Percentiles rank a stretch among this genome's conserved stretches.
These are phyloP conservation scores for Teratosphaeria viscida DNA, from an alignment of 2,329 filamentous ascomycete species.

Conservation along the genomic window DNA sequence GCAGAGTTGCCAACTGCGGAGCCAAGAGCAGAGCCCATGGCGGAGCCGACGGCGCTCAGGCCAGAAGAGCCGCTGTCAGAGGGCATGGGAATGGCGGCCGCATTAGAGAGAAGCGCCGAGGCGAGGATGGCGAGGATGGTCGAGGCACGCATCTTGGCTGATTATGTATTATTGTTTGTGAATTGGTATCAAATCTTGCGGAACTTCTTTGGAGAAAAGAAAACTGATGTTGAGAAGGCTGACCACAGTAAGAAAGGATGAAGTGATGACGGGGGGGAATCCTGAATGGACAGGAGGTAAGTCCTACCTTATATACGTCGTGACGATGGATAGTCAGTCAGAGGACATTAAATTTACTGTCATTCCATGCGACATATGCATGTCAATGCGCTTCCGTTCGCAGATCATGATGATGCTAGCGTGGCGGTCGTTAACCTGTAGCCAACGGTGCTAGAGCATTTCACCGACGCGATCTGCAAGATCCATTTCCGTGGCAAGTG, in stretches of 20 bases:
- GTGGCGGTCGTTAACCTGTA: not conserved
- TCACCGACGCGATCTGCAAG: not conserved
- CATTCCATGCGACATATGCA: not conserved
- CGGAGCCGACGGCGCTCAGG: not conserved
- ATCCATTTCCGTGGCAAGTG: not conserved
- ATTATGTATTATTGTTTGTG: not conserved
- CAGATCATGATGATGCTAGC: not conserved
- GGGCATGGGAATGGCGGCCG: not conserved
- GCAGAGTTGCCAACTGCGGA: not conserved
- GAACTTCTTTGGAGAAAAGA: not conserved
- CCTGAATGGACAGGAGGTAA: not conserved
- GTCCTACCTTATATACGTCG: not conserved
- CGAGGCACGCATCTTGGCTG: constrained; percentile 2
- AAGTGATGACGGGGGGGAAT: not conserved
- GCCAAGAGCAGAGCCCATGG: not conserved
- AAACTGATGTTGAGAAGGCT: not conserved
- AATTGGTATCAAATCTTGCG: not conserved
- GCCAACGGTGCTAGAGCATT: not conserved
- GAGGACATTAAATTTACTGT: not conserved
- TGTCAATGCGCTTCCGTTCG: not conserved
- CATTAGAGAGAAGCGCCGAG: constrained; percentile 2
- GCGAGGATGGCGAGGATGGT: constrained; percentile 1
- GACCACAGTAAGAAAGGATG: not conserved
- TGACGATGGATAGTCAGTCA: not conserved
- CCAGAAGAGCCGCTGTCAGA: not conserved